Evolutionary conservation across 2,329 filamentous ascomycete species (phyloP).

Genomic region (Trichothecium roseum): DNA sequence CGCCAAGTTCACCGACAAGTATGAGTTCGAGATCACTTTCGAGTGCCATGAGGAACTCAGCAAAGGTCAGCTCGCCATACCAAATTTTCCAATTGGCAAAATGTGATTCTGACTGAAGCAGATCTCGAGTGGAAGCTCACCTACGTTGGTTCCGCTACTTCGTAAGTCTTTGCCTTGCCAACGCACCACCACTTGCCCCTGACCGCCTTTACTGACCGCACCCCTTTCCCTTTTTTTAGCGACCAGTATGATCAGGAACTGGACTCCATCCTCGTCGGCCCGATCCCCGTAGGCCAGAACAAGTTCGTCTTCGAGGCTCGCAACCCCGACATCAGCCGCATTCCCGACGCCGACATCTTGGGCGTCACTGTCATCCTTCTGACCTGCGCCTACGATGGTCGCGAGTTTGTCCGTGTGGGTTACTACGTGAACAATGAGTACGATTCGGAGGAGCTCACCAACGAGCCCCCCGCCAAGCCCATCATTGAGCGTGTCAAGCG

Average conservation of each 20-base stretch:
- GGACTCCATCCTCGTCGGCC: conserved; percentile 89
- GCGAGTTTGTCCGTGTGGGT: conserved; percentile 94
- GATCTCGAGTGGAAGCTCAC: conserved; percentile 99
- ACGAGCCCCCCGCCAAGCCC: conserved; percentile 85
- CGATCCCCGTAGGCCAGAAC: conserved; percentile 96
- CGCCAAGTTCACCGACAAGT: conserved; percentile 82
- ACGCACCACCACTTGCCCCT: conserved; percentile 8
- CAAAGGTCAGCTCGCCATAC: conserved; percentile 59
- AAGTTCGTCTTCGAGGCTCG: conserved; percentile 98
- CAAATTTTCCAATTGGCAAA: not conserved
- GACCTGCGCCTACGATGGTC: conserved; percentile 89
- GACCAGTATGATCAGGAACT: conserved; percentile 98
- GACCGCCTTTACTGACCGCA: conserved; percentile 10
- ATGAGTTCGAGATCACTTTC: conserved; percentile 97
- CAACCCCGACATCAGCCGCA: conserved; percentile 78
- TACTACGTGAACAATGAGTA: conserved; percentile 99
- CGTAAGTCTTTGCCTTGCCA: conserved; percentile 46
- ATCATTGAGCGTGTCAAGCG: conserved; percentile 85
- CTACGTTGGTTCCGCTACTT: conserved; percentile 96
- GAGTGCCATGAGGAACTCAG: conserved; percentile 92
- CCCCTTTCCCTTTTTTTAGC: too few species aligned
- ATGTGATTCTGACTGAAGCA: conserved; percentile 21
- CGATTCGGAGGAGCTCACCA: conserved; percentile 77
- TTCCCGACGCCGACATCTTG: conserved; percentile 89
- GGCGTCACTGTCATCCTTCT: conserved; percentile 95